These are phyloP conservation scores for Elymus sibiricus DNA, from an alignment of 176 grass and related monocot species.

Conservation along the genomic window DNA sequence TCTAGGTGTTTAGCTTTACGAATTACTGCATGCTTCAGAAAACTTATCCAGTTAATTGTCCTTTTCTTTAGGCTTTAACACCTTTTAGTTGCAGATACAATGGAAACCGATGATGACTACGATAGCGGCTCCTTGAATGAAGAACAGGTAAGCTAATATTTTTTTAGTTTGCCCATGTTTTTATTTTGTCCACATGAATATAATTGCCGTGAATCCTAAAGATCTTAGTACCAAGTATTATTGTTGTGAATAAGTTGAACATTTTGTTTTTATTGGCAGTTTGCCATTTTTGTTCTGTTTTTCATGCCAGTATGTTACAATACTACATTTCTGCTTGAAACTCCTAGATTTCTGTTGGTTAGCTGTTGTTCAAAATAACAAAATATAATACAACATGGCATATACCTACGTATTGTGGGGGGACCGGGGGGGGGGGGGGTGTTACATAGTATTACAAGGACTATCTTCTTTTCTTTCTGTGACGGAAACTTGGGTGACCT, in stretches of 20 bases:
- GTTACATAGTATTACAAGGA: not conserved
- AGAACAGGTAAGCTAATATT: slow-evolving; percentile 58
- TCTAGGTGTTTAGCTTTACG: slow-evolving; percentile 34
- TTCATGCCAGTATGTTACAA: not conserved
- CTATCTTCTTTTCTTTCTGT: not conserved
- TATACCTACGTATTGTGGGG: not conserved
- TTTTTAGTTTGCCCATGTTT: slow-evolving; percentile 16
- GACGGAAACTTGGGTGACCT: not conserved
- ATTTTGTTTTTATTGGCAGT: not conserved
- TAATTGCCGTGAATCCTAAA: not conserved
- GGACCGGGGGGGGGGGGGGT: not conserved
- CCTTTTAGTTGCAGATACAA: slow-evolving; percentile 43
- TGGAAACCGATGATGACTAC: slow-evolving; percentile 73
- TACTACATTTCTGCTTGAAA: not conserved
- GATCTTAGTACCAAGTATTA: not conserved
- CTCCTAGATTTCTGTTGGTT: not conserved
- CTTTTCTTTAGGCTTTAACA: slow-evolving; percentile 17
- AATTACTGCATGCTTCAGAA: slow-evolving; percentile 8
- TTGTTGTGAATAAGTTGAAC: not conserved
- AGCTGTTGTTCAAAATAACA: slow-evolving; percentile 8
- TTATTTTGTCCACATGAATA: not conserved
- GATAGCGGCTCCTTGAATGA: slow-evolving; percentile 57
- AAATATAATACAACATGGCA: not conserved
- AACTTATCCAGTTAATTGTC: not conserved
- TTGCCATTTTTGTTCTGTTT: not conserved